Base-by-base conservation (phyloP, 2,329 filamentous ascomycete genomes). In the Macrophomina phaseolina region DNA sequence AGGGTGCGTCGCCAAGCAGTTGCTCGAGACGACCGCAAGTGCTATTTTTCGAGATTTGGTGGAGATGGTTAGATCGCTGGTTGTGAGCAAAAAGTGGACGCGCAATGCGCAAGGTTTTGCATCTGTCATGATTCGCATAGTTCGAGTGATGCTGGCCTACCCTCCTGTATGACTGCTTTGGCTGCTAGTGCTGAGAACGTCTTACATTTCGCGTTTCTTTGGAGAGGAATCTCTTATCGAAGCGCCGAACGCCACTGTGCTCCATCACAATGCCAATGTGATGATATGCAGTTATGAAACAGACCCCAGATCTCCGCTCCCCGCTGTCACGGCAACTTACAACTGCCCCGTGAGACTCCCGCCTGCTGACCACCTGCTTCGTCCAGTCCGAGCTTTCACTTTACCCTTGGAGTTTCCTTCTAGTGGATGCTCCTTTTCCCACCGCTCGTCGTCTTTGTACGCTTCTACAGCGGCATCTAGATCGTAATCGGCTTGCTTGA, bases 371-470 rank as follows among this genome's bases (percentile, higher is more conserved):
- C 71, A 80, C 74, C 73, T 74, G 40, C 74, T 73, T 66, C 73
- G 70, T 14, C 74, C 72, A 45, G 71, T 67, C n/a, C 58, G 69
- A 16, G 70, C 70, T 60, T 77, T 76, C 52, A 68, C 69, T 65
- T 83, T 84, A n/a, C 79, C 79, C 70, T 82, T 83, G 67, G 77
- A 77, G 48, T 78, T 79, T 6, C 77, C 78, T 71, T 84, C 78
- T 55, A 89, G 74, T 0, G 90, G 89, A 73, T 94, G 86, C 12
- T 86, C 84, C 71, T 83, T 85, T 79, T 93, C 92, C 92, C 91
- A 94, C 64, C 82, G 83, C 75, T 93, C 91, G 69, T 95, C 92
- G 3, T 87, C 90, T 69, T 86, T 83, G 75, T 87, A 93, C 3
- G 85, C 82, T 45, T 85, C 82, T 6, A 91, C 84, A 0, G 91